Evolutionary conservation across 768 basidiomycete genomes (phyloP), one percentile per base, ranked within the genome.

Genomic region (Pleurotus tuber-regium): DNA sequence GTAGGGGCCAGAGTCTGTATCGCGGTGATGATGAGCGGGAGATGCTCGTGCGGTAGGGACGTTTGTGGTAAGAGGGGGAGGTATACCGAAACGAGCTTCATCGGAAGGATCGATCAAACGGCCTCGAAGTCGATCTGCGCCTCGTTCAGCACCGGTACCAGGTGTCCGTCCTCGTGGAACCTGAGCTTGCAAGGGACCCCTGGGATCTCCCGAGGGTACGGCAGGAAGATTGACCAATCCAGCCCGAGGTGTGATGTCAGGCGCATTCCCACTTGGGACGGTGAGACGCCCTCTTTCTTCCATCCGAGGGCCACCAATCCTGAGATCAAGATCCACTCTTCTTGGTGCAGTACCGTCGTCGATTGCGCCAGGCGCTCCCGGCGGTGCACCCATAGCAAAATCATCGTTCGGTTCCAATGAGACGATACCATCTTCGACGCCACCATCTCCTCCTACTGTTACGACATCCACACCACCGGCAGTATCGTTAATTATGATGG

Each of bases 301-400:
- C 50, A 36, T 61, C 55, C 59, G 60, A 48, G 38, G 40, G 3
- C 12, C 42, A 8, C 49, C 54, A 4, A 42, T 51, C 3, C 31
- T 47, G 16, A 56, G 48, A 18, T 46, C 51, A 14, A 63, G 46
- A 18, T 54, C 57, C 38, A 65, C 52, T 16, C 52, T 54, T 19
- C 66, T 60, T 1, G 64, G 62, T 3, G 63, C 67, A 5, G 59
- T 53, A 39, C 59, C 64, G 25, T 64, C 69, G 12, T 54, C 60
- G 61, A 65, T 43, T 0, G 90, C 91, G 43, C 91, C 91, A 0
- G 91, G 91, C 0, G 92, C 90, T 31, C 90, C 90, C 7, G 92
- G 92, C 1, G 91, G 91, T 0, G 91, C 91, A 41, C 91, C 91
- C 85, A 92, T 89, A 4, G 86, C 88, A 57, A 92, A 89, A 64